Evolutionary conservation across 2,329 filamentous ascomycete genomes (phyloP), one percentile per base, ranked within the genome.

Genomic region (Helminthosporium solani): DNA sequence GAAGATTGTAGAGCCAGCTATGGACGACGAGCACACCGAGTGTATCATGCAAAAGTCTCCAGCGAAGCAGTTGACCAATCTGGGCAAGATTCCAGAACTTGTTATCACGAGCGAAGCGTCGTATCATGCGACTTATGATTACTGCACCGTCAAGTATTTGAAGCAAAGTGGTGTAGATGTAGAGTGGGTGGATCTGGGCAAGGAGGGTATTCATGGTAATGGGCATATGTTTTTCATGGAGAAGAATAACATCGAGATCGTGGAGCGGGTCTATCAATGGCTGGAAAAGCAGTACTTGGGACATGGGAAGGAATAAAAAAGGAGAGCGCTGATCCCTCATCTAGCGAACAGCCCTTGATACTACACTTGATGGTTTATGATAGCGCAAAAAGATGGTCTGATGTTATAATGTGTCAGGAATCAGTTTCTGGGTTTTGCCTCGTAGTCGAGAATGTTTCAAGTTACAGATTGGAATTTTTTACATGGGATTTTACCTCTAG

Each of bases 121-220:
- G 41, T 75, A 72, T n/a, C 81, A 84, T 60, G 66, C 70, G 2
- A 61, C 68, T 8, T 84, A 78, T 49, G 82, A 85, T 53, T 76
- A 78, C 61, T 80, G 78, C 28, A 81, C 76, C 0, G 73, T 77
- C 1, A 50, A 62, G 11, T 84, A 77, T 57, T 57, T 84, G 56
- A 54, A 63, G 42, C 80, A 84, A 36, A 60, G 53, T 2, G 63
- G 65, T 14, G 56, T 66, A 0, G 30, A 58, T 1, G 56, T 63
- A 0, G 52, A 62, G 27, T 57, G 52, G 46, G 27, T 54, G 15
- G 53, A 67, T 15, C 38, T 69, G 2, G 76, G 78, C 20, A 69
- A 83, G 61, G 75, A 76, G 31, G 89, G 92, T 49, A 73, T 94
- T 46, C 74, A 85, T 53, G 74, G 77, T 49, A 90, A 69, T 38